phyloP scores from a whole-genome alignment of 1,284 basidiomycete species.

The Tausonia pullulans region DNA sequence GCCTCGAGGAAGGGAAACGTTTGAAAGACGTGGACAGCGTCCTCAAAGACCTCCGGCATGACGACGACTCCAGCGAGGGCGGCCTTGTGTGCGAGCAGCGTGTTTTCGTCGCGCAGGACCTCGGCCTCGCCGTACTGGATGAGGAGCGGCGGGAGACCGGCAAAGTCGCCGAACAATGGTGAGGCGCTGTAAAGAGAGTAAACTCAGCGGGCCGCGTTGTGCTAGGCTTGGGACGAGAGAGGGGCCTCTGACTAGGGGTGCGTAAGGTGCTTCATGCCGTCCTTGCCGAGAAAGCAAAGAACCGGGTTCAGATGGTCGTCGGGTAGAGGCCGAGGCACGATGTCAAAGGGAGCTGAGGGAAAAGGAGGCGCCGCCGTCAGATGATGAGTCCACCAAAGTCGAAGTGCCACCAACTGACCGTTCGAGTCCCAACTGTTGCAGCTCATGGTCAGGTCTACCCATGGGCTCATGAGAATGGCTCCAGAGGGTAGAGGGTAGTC shows the following conservation, averaged over 20 bases:
- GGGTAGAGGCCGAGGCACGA: conserved; percentile 60
- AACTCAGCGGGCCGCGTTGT: neutral
- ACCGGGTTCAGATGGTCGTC: conserved; percentile 90
- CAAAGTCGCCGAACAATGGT: conserved; percentile 86
- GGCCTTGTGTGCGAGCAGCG: conserved; percentile 89
- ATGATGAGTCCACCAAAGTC: no score
- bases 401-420: conserved; percentile 35
- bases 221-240: neutral
- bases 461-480: conserved; percentile 78
- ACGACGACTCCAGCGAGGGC: conserved; percentile 76
- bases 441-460: conserved; percentile 91
- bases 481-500: conserved; percentile 66
- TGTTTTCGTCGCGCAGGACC: conserved; percentile 83
- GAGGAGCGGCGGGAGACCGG: conserved; percentile 75
- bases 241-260: conserved; percentile 58
- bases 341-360: conserved; percentile 43
- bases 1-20: conserved; percentile 70
- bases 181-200: conserved; percentile 44
- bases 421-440: conserved; percentile 97
- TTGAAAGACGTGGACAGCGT: conserved; percentile 87
- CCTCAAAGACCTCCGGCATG: conserved; percentile 84
- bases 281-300: conserved; percentile 78
- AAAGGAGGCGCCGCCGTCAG: neutral
- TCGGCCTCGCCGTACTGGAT: conserved; percentile 93
- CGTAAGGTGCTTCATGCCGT: conserved; percentile 68